Percentiles rank a stretch among this genome's conserved stretches.
Conservation (phyloP, 1,284 basidiomycete genomes). For the Spongispora temasekensis region DNA sequence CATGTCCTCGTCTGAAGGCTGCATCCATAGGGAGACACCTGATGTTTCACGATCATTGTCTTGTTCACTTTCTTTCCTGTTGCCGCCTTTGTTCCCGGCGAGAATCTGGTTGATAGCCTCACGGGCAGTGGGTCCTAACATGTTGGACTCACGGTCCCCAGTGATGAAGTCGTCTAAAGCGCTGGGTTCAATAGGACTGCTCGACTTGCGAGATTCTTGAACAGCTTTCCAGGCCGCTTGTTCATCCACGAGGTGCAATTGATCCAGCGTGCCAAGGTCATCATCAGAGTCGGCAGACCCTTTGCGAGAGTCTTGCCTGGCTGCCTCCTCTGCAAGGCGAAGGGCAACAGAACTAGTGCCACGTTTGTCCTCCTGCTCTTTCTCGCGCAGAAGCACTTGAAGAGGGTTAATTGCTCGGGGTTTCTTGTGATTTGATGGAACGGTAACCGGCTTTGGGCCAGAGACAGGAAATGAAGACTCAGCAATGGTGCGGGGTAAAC, state of each 20-base stretch:
- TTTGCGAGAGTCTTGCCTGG: slow-evolving; percentile 32
- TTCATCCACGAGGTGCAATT: slow-evolving; percentile 38
- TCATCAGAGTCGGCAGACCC: slow-evolving; percentile 41
- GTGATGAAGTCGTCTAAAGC: slow-evolving; percentile 35
- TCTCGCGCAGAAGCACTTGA: slow-evolving; percentile 54
- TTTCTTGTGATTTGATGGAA: slow-evolving; percentile 28
- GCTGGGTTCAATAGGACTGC: slow-evolving; percentile 20
- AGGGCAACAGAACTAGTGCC: slow-evolving; percentile 46
- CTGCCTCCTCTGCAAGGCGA: slow-evolving; percentile 45
- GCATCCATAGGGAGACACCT: slow-evolving; percentile 45
- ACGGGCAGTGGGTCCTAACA: slow-evolving; percentile 31
- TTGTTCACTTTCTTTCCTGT: slow-evolving; percentile 23
- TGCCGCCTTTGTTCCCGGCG: slow-evolving; percentile 35
- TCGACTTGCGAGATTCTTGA: slow-evolving; percentile 24
- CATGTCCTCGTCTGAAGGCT: slow-evolving; percentile 27
- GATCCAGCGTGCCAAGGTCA: slow-evolving; percentile 33
- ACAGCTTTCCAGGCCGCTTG: slow-evolving; percentile 41
- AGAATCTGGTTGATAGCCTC: slow-evolving; percentile 44
- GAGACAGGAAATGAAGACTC: slow-evolving; percentile 6
- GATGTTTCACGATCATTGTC: slow-evolving; percentile 12
- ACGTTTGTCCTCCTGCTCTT: slow-evolving; percentile 44
- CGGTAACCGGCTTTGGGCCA: not conserved
- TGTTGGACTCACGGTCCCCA: slow-evolving; percentile 33
- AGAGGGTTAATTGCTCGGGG: slow-evolving; percentile 46
- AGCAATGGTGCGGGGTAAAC: slow-evolving; percentile 13